Percentiles rank a stretch among this genome's conserved stretches.
Conservation (phyloP, 805 yeast species). For the Wickerhamiella siamensis region DNA sequence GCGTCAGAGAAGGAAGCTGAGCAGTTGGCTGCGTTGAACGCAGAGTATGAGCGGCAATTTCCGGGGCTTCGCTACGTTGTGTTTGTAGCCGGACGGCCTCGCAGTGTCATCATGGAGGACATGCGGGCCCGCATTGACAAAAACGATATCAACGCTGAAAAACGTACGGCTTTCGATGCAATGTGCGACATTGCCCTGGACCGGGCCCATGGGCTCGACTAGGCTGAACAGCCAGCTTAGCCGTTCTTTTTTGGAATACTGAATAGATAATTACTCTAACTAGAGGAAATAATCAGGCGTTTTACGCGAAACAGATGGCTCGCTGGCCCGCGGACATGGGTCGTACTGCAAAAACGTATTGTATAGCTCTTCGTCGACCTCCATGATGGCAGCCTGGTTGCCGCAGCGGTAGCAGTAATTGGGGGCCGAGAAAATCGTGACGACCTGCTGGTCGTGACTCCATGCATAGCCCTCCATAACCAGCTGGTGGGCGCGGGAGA, state of each 20-base stretch:
- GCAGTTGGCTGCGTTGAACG: slow-evolving; percentile 40
- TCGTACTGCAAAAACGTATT: slow-evolving; percentile 81
- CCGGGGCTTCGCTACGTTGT: slow-evolving; percentile 74
- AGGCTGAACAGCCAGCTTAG: background rate
- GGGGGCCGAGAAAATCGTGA: slow-evolving; percentile 89
- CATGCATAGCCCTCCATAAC: slow-evolving; percentile 96
- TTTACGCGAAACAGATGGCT: slow-evolving; percentile 91
- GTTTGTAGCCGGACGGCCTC: slow-evolving; percentile 71
- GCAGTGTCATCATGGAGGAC: slow-evolving; percentile 47
- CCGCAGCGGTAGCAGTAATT: slow-evolving; percentile 97
- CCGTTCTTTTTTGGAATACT: too few relatives aligned
- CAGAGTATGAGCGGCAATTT: slow-evolving; percentile 44
- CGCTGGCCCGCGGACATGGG: slow-evolving; percentile 94
- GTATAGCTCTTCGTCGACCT: slow-evolving; percentile 85
- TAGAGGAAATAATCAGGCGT: slow-evolving; percentile 92
- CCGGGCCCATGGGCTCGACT: slow-evolving; percentile 40
- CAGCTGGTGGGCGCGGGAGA: slow-evolving; percentile 93
- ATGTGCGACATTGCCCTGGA: slow-evolving; percentile 88
- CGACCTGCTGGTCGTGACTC: slow-evolving; percentile 90
- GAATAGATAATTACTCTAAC: slow-evolving; percentile 23
- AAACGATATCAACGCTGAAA: slow-evolving; percentile 41
- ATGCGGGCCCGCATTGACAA: slow-evolving; percentile 47
- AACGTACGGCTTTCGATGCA: slow-evolving; percentile 57
- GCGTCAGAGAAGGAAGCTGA: slow-evolving; percentile 36
- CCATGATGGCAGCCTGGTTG: slow-evolving; percentile 96